Base-by-base conservation (phyloP, 768 basidiomycete species). In the Termitomyces sp. region DNA sequence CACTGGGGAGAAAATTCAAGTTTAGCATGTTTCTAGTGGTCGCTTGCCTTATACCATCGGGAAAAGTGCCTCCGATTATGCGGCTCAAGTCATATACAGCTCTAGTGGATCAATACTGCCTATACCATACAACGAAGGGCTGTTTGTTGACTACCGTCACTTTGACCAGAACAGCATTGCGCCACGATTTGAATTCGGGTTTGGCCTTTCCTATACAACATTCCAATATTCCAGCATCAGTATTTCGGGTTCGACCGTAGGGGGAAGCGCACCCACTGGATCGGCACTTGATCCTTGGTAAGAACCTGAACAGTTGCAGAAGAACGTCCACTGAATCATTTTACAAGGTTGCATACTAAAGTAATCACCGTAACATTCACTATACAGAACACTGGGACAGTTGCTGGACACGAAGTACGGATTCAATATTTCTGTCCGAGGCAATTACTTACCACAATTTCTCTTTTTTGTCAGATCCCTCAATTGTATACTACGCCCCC, bases 111-210 rank as follows among this genome's bases (percentile, higher is more conserved):
- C 72, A 43, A 75, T 75, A 16, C 46, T 79, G 13, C 79, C 79
- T 57, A 79, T 88, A 53, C 73, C 79, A 12, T 88, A 88, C 65
- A 78, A 64, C 42, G 86, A 88, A 64, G 82, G 83, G 6, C 59
- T 86, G 12, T 79, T 79, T 62, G 76, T 86, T 56, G 84, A 83
- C 62, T 84, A 86, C 64, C 74, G 82, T n/a, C 75, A 78, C 68
- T 85, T 85, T 58, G 84, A 85, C 62, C 71, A 73, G 54, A 69
- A 74, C 39, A 74, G 69, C 45, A 75, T 81, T 52, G 65, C 72
- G 9, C 81, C 79, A n/a, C 69, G 79, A 53, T 82, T 75, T 64
- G 79, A 79, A 62, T 82, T 78, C 53, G 80, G 77, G 44, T 86
- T 77, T 68, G 81, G 71, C 2, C 69, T 86, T 56, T 80, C 78